Conservation (phyloP, 768 basidiomycete genomes). For the Amanita inopinata region DNA sequence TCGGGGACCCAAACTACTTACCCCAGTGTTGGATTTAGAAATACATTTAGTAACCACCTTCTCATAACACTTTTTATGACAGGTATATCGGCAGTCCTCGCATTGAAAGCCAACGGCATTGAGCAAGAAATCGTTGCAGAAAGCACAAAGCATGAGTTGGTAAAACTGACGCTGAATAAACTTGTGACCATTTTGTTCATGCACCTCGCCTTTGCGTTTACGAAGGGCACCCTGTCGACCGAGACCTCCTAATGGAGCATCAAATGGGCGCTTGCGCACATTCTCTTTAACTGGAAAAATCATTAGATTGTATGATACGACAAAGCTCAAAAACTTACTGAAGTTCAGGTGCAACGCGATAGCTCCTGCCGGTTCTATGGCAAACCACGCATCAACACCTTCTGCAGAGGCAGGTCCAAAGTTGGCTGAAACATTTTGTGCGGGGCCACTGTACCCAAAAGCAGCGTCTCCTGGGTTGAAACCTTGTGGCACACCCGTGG, state of each 20-base stretch:
- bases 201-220: constrained; percentile 95
- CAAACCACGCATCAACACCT: constrained; percentile 95
- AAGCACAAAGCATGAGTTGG: constrained; percentile 96
- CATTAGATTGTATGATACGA: constrained; percentile 11
- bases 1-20: constrained; percentile 32
- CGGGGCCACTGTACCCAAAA: constrained; percentile 36
- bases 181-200: constrained; percentile 99
- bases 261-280: constrained; percentile 90
- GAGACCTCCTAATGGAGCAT: constrained; percentile 75
- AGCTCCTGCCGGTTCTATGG: constrained; percentile 95
- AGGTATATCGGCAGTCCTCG: constrained; percentile 97
- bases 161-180: constrained; percentile 97
- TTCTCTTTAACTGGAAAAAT: constrained; percentile 83
- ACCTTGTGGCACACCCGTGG: constrained; percentile 21
- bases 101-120: constrained; percentile 98
- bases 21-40: constrained; percentile 90
- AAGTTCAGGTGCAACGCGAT: constrained; percentile 85
- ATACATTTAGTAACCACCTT: constrained; percentile 99
- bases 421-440: constrained; percentile 15
- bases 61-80: constrained; percentile 98
- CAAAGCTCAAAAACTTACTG: constrained; percentile 41
- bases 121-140: constrained; percentile 95
- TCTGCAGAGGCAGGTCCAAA: constrained; percentile 35
- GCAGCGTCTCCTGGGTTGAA: constrained; percentile 34
- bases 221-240: constrained; percentile 97